These are phyloP conservation scores for Talaromyces sp. DNA, from an alignment of 2,329 filamentous ascomycete genomes.

Conservation along the genomic window DNA sequence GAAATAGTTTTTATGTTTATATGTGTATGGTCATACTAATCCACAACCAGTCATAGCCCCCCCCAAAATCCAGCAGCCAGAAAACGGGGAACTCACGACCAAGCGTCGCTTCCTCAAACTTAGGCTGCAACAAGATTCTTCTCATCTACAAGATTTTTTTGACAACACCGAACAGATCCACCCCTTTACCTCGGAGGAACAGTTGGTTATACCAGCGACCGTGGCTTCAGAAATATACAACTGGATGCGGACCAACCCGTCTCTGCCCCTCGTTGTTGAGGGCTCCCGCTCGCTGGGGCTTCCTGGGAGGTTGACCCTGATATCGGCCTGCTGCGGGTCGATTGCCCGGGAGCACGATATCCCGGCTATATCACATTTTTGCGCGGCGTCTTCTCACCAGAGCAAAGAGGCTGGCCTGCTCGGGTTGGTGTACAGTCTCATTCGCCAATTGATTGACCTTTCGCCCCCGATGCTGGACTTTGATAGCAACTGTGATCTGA, in stretches of 20 bases:
- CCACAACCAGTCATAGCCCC: neutral
- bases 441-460: slow-evolving; percentile 32
- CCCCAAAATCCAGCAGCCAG: neutral
- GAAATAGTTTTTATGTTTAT: too few species aligned
- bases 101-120: slow-evolving; percentile 9
- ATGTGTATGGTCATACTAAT: neutral
- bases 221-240: slow-evolving; percentile 23
- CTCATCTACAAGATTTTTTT: slow-evolving; percentile 31
- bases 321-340: slow-evolving; percentile 29
- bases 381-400: slow-evolving; percentile 18
- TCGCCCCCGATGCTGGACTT: slow-evolving; percentile 31
- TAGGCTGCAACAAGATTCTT: slow-evolving; percentile 19
- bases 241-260: slow-evolving; percentile 28
- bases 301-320: slow-evolving; percentile 23
- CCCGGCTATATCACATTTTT: slow-evolving; percentile 33
- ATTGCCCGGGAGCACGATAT: slow-evolving; percentile 24
- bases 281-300: slow-evolving; percentile 20
- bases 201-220: slow-evolving; percentile 19
- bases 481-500: slow-evolving; percentile 28
- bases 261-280: slow-evolving; percentile 28
- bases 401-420: slow-evolving; percentile 25
- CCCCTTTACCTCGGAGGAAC: slow-evolving; percentile 24
- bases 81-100: neutral
- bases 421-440: slow-evolving; percentile 33
- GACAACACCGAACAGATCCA: slow-evolving; percentile 29